phyloP scores from a whole-genome alignment of 1,284 basidiomycete genomes.

The Takashimella koratensis region DNA sequence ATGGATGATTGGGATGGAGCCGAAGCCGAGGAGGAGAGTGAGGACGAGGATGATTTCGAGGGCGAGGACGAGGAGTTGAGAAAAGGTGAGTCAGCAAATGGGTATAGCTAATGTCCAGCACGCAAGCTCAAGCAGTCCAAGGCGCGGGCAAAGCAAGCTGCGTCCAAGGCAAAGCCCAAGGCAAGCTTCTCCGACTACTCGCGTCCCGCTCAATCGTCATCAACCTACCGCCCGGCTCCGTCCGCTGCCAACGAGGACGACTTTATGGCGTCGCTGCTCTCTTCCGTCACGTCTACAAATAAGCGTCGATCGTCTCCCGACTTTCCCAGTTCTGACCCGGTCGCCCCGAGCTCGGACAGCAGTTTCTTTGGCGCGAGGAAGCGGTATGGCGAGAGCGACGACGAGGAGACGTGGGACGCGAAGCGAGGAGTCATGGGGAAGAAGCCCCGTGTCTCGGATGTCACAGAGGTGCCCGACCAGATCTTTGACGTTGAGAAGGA shows the following conservation, averaged over 20 bases:
- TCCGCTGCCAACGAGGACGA: slow-evolving; percentile 75
- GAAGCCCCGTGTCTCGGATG: slow-evolving; percentile 42
- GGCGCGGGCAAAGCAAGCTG: slow-evolving; percentile 30
- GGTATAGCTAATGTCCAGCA: too few species aligned
- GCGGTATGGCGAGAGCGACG: slow-evolving; percentile 34
- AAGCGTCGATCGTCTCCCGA: slow-evolving; percentile 71
- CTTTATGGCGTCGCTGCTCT: slow-evolving; percentile 74
- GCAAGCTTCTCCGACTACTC: slow-evolving; percentile 47
- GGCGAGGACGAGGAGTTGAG: slow-evolving; percentile 49
- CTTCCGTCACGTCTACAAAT: slow-evolving; percentile 41
- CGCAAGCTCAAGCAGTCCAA: slow-evolving; percentile 38
- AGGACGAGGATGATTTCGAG: slow-evolving; percentile 48
- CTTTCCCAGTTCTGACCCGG: slow-evolving; percentile 37
- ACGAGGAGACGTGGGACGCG: slow-evolving; percentile 48
- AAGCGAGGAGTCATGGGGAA: slow-evolving; percentile 37
- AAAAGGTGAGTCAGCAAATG: slow-evolving; percentile 25
- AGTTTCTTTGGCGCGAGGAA: slow-evolving; percentile 52
- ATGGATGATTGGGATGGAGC: slow-evolving; percentile 82
- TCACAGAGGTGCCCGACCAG: slow-evolving; percentile 18
- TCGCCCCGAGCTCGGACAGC: slow-evolving; percentile 47
- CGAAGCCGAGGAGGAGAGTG: slow-evolving; percentile 45
- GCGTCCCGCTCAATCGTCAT: slow-evolving; percentile 54
- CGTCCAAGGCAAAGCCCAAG: slow-evolving; percentile 46
- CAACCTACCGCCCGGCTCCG: slow-evolving; percentile 70
- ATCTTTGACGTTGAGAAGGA: slow-evolving; percentile 25